These are phyloP conservation scores for Marchantia paleacea DNA, from an alignment of 225 moss, liverwort and hornwort genomes.

Conservation along the genomic window DNA sequence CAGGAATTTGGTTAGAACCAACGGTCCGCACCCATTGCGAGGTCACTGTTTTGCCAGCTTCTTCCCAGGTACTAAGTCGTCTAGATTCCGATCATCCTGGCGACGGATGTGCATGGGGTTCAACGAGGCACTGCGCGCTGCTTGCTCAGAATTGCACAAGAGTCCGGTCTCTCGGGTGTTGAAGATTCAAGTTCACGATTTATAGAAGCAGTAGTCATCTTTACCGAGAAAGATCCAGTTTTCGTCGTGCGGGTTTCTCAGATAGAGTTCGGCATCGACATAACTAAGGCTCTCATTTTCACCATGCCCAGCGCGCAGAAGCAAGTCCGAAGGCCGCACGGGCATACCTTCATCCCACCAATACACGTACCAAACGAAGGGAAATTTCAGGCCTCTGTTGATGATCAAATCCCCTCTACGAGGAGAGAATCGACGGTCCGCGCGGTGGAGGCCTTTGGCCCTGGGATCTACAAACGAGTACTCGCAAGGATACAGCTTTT, in stretches of 20 bases:
- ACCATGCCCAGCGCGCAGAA: constrained; percentile 5
- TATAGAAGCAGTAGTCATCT: constrained; percentile 15
- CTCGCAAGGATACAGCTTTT: constrained; percentile 36
- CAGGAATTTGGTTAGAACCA: too few species aligned
- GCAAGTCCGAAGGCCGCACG: background rate
- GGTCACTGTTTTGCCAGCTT: too few species aligned
- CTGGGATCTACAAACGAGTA: constrained; percentile 37
- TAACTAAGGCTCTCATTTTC: background rate
- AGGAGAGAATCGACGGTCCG: constrained; percentile 31
- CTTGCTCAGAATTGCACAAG: background rate
- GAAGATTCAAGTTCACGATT: background rate
- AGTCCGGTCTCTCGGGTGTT: too few species aligned
- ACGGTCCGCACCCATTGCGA: too few species aligned
- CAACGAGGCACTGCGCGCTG: too few species aligned
- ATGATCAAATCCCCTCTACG: constrained; percentile 35
- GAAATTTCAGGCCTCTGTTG: constrained; percentile 24
- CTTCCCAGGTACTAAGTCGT: too few species aligned
- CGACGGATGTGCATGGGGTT: too few species aligned
- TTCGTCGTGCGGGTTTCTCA: background rate
- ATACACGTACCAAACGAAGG: constrained; percentile 34
- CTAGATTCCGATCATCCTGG: too few species aligned
- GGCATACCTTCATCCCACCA: constrained; percentile 38
- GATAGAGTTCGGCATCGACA: constrained; percentile 9
- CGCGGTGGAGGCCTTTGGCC: constrained; percentile 18
- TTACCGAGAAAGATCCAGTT: constrained; percentile 21